A percentile compares a stretch with the other conserved stretches of the same genome.
Conservation (phyloP, 768 basidiomycete genomes). For the Boletus huronensis region DNA sequence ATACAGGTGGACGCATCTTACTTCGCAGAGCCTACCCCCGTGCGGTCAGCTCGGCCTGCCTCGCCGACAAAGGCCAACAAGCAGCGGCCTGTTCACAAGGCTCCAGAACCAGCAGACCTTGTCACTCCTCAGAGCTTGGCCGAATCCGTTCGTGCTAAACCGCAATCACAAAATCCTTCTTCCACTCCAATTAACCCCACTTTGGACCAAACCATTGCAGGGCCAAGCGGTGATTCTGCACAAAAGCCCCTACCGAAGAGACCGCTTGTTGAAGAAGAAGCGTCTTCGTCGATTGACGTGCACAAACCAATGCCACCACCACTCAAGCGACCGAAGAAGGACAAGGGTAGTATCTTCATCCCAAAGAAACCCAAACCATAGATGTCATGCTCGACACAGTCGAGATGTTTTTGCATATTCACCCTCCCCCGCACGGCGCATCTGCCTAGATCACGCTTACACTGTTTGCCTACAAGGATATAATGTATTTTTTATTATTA, state of each 20-base stretch:
- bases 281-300: slow-evolving; percentile 17
- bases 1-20: slow-evolving; percentile 34
- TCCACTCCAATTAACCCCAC: background rate
- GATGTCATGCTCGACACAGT: slow-evolving; percentile 2
- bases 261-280: slow-evolving; percentile 15
- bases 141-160: slow-evolving; percentile 28
- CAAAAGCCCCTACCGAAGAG: slow-evolving; percentile 20
- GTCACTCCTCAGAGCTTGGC: slow-evolving; percentile 38
- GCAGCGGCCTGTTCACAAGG: slow-evolving; percentile 15
- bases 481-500: slow-evolving; percentile 20
- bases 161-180: slow-evolving; percentile 12
- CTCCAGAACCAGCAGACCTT: slow-evolving; percentile 32
- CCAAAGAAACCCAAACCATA: slow-evolving; percentile 49
- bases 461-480: slow-evolving; percentile 9
- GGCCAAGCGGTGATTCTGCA: slow-evolving; percentile 7
- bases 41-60: slow-evolving; percentile 13
- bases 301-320: slow-evolving; percentile 28
- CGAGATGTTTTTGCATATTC: background rate
- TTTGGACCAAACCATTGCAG: background rate
- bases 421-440: background rate
- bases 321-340: slow-evolving; percentile 32
- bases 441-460: slow-evolving; percentile 8
- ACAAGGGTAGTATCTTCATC: slow-evolving; percentile 51
- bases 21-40: slow-evolving; percentile 34
- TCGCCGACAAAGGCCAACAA: slow-evolving; percentile 24